Evolutionary conservation across 768 basidiomycete genomes (phyloP), one percentile per base, ranked within the genome.

Genomic region (Lactarius akahatsu): DNA sequence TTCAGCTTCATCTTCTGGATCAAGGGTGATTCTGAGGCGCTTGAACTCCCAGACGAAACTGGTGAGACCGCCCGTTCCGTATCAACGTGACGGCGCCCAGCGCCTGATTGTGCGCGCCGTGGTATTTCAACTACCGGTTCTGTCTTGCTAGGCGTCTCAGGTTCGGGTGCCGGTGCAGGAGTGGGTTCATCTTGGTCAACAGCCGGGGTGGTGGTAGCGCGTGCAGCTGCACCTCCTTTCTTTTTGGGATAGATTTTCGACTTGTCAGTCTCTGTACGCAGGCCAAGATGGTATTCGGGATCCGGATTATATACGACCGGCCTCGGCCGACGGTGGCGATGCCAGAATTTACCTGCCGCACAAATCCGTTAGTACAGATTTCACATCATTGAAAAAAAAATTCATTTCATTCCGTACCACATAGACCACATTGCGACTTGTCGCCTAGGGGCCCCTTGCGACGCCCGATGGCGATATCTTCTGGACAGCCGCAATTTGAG

Each of bases 401-500:
- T 18, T 30, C 41, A 52, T 26, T 62, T 26, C n/a, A 41, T 52
- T 61, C 80, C 91, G 61, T 77, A 95, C 94, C 93, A 77, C 95
- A 97, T n/a, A 86, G 82, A 38, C 92, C 92, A 77, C 95, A 98
- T 75, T 96, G 90, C 2, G 87, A 90, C 75, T 94, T 94, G 73
- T 92, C 88, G 9, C 95, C 95, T 57, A 94, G 79, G 1, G 93
- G 94, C 1, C 96, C 94, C 72, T 96, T 96, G 70, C 94, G 82
- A 67, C 92, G 80, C 2, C 94, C 94, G 52, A 94, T 79, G 3
- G 93, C 92, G 64, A 96, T 87, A 71, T 79, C 86, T 73, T 93
- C 94, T 0, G 95, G 95, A 74, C 91, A 91, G 6, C 95, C 95
- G 72, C 93, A 97, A 73, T 94, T 96, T 23, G 92, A 94, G 74